Base-by-base conservation (phyloP, 208 protist genomes). In the Naegleria gruberi region DNA sequence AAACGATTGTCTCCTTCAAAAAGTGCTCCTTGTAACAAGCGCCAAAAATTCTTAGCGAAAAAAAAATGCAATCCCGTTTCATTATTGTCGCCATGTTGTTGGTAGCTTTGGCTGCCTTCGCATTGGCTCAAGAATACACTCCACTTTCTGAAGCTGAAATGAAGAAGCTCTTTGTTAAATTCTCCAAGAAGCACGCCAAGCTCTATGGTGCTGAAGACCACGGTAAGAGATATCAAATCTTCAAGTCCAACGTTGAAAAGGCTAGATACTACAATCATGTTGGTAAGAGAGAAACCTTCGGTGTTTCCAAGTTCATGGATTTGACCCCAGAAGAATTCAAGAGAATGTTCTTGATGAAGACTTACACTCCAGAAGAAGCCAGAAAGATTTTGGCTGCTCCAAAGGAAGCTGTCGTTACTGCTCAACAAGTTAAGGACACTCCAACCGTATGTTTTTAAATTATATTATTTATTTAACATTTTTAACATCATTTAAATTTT, bases 211-310 rank as follows among this genome's bases (percentile, higher is more conserved):
- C 37, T 65, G 51, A 86, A 30, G 82, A 86, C 19, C 23, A 30
- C n/a, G 41, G 45, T 26, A 47, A 4, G 12, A 42, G 82, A 34
- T 86, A 42, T 40, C 15, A 46, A 23, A 86, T 86, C 41, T 86
- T 86, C 82, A 86, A 86, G 82, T 8, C 15, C 37, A 86, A 86
- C 34, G 82, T 86, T 46, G 43, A 47, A 6, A 86, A 86, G 82
- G 10, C 82, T 15, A 23, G 43, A 30, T 47, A 46, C 19, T 86
- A 86, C 41, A 86, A 86, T 15, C 19, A 23, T 46, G 34, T 86
- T 26, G 37, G 15, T 0, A 43, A 86, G 23, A 37, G 34, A 23
- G 34, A 86, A 34, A 37, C 23, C 82, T 86, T 42, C 42, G 82
- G 82, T 47, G n/a, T 86, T 30, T 45, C 82, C 43, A 86, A 86